Evolutionary conservation across 345 rosid genomes (phyloP).

Genomic region (Excoecaria cochinchinensis): DNA sequence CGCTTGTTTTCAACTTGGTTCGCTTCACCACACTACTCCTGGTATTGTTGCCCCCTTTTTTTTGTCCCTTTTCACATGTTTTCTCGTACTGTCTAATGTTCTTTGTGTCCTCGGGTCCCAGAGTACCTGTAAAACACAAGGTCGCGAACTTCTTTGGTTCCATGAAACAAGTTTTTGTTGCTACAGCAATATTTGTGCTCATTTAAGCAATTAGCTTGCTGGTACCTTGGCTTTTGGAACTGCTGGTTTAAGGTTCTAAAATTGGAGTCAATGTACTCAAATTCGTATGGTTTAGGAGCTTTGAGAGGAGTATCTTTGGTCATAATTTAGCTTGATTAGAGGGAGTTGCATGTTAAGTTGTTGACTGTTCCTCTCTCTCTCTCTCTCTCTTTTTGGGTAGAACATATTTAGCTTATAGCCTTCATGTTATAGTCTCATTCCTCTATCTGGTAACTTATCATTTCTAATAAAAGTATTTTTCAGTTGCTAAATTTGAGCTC

Average conservation of each 20-base stretch:
- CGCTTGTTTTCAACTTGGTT: conserved; percentile 52
- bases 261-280: neutral
- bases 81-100: too few relatives aligned
- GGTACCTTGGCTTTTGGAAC: neutral
- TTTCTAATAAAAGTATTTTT: neutral
- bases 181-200: too few relatives aligned
- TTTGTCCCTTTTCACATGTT: too few relatives aligned
- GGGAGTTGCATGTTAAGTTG: neutral
- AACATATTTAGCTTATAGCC: too few relatives aligned
- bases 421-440: too few relatives aligned
- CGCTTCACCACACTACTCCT: conserved; percentile 43
- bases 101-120: too few relatives aligned
- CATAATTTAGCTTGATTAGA: conserved; percentile 8
- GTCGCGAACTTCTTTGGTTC: too few relatives aligned
- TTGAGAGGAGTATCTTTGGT: neutral
- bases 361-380: too few relatives aligned
- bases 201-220: neutral
- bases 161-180: too few relatives aligned
- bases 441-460: neutral
- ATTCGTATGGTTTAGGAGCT: neutral
- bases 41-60: conserved; percentile 38
- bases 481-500: neutral
- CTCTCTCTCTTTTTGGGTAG: too few relatives aligned
- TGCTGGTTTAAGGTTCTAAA: neutral
- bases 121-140: too few relatives aligned